Percentiles rank a stretch among this genome's conserved stretches.
Evolutionary conservation across 768 basidiomycete species (phyloP).

Genomic region (Suillus alpinus): DNA sequence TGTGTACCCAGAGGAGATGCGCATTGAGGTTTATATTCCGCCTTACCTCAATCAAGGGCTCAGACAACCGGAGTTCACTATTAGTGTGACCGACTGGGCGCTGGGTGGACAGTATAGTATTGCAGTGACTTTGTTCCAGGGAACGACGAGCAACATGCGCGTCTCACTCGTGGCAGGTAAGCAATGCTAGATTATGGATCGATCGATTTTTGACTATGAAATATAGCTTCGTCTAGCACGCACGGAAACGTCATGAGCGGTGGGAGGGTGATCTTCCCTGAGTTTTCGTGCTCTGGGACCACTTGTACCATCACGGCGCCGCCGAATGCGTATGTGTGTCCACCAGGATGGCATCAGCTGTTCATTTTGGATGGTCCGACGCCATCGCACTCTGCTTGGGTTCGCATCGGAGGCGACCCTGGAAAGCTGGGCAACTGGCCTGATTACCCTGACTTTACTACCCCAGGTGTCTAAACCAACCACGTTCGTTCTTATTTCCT

Average conservation of each 20-base stretch:
- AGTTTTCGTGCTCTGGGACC: conserved; percentile 63
- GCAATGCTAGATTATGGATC: conserved; percentile 11
- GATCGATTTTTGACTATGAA: conserved; percentile 4
- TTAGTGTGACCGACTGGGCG: conserved; percentile 60
- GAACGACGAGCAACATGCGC: conserved; percentile 46
- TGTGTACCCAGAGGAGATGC: conserved; percentile 73
- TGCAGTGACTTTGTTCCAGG: conserved; percentile 38
- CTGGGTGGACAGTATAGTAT: conserved; percentile 57
- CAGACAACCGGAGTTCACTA: conserved; percentile 58
- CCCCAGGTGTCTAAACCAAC: conserved; percentile 52
- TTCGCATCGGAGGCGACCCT: conserved; percentile 80
- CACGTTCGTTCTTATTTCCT: neutral
- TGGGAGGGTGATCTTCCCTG: conserved; percentile 68
- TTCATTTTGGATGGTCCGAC: conserved; percentile 79
- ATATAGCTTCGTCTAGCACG: conserved; percentile 65
- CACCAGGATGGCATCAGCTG: conserved; percentile 76
- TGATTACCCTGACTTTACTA: conserved; percentile 59
- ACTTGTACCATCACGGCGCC: conserved; percentile 78
- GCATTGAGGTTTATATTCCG: conserved; percentile 80
- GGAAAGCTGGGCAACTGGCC: conserved; percentile 73
- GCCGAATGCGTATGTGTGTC: conserved; percentile 62
- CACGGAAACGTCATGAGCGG: conserved; percentile 76
- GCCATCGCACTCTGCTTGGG: conserved; percentile 71
- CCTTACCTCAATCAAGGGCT: conserved; percentile 73
- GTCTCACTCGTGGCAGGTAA: conserved; percentile 65